A percentile compares a stretch with the other conserved stretches of the same genome.
Conservation (phyloP, 2,329 filamentous ascomycete species). For the Pyrenochaeta sp. region DNA sequence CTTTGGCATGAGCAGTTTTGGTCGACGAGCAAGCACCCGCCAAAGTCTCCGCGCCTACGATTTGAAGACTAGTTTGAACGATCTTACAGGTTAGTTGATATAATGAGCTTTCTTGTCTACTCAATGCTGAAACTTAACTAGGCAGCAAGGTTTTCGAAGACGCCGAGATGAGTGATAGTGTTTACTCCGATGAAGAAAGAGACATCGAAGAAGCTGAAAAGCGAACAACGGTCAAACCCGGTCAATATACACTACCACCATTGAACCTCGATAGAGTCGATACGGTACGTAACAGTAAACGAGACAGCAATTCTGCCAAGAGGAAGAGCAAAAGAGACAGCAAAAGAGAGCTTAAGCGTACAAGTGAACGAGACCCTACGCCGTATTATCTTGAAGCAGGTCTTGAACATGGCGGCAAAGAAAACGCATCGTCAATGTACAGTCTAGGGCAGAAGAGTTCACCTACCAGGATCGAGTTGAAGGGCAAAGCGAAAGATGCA, state of each 20-base stretch:
- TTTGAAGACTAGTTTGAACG: constrained; percentile 35
- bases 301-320: constrained; percentile 21
- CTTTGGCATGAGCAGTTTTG: constrained; percentile 4
- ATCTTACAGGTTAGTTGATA: constrained; percentile 18
- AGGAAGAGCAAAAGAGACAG: constrained; percentile 18
- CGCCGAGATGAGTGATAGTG: constrained; percentile 40
- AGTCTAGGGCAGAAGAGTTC: constrained; percentile 20
- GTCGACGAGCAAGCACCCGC: constrained; percentile 24
- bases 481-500: constrained; percentile 12
- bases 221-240: constrained; percentile 29
- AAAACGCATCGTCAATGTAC: constrained; percentile 38
- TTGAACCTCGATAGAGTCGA: constrained; percentile 29
- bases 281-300: constrained; percentile 20
- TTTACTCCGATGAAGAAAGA: constrained; percentile 39
- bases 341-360: constrained; percentile 31
- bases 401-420: constrained; percentile 42
- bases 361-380: constrained; percentile 38
- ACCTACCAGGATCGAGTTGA: neutral
- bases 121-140: neutral
- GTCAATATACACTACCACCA: constrained; percentile 30
- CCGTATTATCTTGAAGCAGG: constrained; percentile 24
- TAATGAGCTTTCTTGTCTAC: neutral
- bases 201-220: constrained; percentile 37
- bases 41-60: constrained; percentile 30
- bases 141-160: constrained; percentile 40